These are phyloP conservation scores for Paraphoma sp. DNA, from an alignment of 2,329 filamentous ascomycete genomes.

Conservation along the genomic window DNA sequence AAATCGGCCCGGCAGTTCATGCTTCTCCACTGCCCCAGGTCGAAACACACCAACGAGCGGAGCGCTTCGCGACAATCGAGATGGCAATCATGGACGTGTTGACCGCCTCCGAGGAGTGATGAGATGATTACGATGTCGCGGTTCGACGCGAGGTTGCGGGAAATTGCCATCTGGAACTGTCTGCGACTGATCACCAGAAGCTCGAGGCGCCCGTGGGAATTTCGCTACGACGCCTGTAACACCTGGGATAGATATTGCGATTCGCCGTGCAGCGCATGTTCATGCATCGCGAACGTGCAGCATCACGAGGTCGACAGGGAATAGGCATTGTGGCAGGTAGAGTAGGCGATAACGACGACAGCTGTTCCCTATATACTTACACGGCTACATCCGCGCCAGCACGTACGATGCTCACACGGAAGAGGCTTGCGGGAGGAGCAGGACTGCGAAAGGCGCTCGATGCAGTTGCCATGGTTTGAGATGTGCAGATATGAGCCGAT, in stretches of 20 bases:
- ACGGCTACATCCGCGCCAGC: conserved; percentile 6
- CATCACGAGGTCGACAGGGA: not conserved
- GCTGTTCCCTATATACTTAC: not conserved
- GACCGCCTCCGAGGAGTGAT: conserved; percentile 3
- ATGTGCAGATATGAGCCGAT: conserved; percentile 22
- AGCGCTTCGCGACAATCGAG: too few relatives aligned
- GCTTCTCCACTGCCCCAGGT: too few relatives aligned
- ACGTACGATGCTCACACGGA: not conserved
- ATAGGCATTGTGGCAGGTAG: too few relatives aligned
- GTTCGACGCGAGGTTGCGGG: not conserved
- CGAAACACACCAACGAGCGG: too few relatives aligned
- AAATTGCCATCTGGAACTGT: conserved; percentile 9
- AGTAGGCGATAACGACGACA: not conserved
- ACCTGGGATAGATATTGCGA: not conserved
- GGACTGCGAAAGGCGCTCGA: conserved; percentile 9
- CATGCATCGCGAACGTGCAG: conserved; percentile 4
- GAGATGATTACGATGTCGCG: conserved; percentile 3
- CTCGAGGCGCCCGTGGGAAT: conserved; percentile 2
- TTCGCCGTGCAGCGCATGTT: conserved; percentile 1
- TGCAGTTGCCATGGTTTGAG: conserved; percentile 14
- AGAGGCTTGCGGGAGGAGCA: conserved; percentile 10
- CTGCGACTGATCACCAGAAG: conserved; percentile 1
- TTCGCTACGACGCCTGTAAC: conserved; percentile 3
- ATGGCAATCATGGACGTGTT: conserved; percentile 13
- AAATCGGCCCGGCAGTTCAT: too few relatives aligned